Percentiles rank a stretch among this genome's conserved stretches.
These are phyloP conservation scores for Gyromitra esculenta DNA, from an alignment of 2,329 filamentous ascomycete species.

Conservation along the genomic window DNA sequence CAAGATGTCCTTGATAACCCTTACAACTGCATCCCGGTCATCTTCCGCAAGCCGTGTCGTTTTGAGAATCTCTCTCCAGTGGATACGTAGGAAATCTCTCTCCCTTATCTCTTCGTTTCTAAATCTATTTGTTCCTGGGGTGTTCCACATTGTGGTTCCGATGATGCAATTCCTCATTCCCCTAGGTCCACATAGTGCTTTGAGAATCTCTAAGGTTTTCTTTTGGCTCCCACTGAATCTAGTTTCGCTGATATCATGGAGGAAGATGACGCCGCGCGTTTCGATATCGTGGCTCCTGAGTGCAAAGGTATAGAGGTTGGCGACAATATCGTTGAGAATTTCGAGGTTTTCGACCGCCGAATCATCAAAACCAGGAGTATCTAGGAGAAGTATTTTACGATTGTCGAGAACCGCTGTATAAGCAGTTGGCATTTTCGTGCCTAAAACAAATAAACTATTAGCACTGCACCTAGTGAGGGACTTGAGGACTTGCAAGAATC, in stretches of 20 bases:
- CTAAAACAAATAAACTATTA: not conserved
- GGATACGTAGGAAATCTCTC: not conserved
- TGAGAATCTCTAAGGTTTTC: slow-evolving; percentile 39
- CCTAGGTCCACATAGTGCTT: slow-evolving; percentile 29
- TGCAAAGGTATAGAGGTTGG: slow-evolving; percentile 25
- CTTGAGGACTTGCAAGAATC: slow-evolving; percentile 22
- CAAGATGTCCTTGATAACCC: slow-evolving; percentile 13
- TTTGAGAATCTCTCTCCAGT: slow-evolving; percentile 38
- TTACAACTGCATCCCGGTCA: not conserved
- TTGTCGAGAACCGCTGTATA: slow-evolving; percentile 37
- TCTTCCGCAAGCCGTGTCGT: slow-evolving; percentile 29
- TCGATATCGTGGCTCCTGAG: not conserved
- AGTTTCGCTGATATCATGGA: slow-evolving; percentile 35
- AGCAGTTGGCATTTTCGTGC: slow-evolving; percentile 38
- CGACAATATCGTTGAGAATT: slow-evolving; percentile 46
- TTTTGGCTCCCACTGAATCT: slow-evolving; percentile 21
- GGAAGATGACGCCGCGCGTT: slow-evolving; percentile 35
- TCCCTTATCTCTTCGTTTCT: slow-evolving; percentile 16
- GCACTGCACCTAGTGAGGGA: too few relatives aligned
- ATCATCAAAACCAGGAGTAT: slow-evolving; percentile 56
- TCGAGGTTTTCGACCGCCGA: slow-evolving; percentile 52
- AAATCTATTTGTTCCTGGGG: not conserved
- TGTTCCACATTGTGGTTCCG: slow-evolving; percentile 40
- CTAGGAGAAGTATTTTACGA: slow-evolving; percentile 52
- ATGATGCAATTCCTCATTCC: slow-evolving; percentile 38